Base-by-base conservation (phyloP, 164 flowering plant genomes). In the Akebia trifoliata region DNA sequence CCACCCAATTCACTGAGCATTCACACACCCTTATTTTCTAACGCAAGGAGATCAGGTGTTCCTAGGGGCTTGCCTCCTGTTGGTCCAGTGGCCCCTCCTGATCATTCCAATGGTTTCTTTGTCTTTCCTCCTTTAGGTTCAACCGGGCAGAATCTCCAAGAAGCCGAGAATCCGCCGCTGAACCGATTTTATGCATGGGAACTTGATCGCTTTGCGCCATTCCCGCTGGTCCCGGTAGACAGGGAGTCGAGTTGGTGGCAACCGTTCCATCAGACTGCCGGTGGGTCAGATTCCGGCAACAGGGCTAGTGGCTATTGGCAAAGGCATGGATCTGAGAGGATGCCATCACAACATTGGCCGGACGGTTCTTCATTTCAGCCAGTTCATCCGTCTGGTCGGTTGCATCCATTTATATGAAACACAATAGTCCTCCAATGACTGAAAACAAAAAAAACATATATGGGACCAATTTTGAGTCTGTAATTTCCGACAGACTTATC, bases 261-360 rank as follows among this genome's bases (percentile, higher is more conserved):
- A 26, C 59, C 78, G 44, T 75, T 80, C 60, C 94, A 78, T 68
- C 95, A 73, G 42, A 64, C 66, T 31, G 70, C 69, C 0, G 46
- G 75, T 37, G 86, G 74, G 7, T 63, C 85, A 26, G 87, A 84
- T 50, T 46, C 81, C 4, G 51, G 66, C 61, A 68, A 51, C 59
- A 68, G 94, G 47, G 52, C 75, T 32, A 71, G 67, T 74, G 63
- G 76, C 68, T 76, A 77, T 57, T 86, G 91, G 57, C 91, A 69
- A 60, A 72, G 95, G 74, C 83, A 81, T 69, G 87, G 87, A 24
- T 78, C 86, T 1, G 95, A 84, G 71, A 80, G 91, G 70, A 65
- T 70, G 22, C 59, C 87, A 43, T 81, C 92, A 17, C 94, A 87
- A 51, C 70, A 71, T 59, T 77, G 89, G 69, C 70, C 66, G 54